Evolutionary conservation across 352 stramenopile genomes (phyloP).

Genomic region (Globisporangium iwayamae): DNA sequence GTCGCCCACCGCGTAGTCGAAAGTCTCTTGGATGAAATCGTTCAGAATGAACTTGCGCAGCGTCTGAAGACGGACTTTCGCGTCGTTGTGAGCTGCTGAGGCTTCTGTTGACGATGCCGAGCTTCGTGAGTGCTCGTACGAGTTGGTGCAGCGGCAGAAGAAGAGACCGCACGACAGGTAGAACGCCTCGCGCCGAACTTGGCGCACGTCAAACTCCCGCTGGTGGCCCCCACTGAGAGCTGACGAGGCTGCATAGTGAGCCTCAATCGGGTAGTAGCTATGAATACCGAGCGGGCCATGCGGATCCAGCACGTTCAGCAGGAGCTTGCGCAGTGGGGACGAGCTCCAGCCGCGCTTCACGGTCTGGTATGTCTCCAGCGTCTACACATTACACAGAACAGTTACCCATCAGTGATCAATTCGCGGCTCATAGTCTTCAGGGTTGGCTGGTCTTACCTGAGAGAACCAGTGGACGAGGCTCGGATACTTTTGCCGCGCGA

Average conservation of each 20-base stretch:
- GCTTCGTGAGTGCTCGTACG: conserved; percentile 53
- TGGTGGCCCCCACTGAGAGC: background rate
- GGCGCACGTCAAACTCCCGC: conserved; percentile 33
- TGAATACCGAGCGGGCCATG: conserved; percentile 76
- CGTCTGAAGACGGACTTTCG: conserved; percentile 19
- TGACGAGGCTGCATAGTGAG: background rate
- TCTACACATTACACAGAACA: conserved; percentile 28
- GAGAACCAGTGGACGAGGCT: conserved; percentile 82
- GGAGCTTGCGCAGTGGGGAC: conserved; percentile 63
- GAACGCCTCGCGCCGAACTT: conserved; percentile 69
- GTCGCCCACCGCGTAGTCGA: conserved; percentile 26
- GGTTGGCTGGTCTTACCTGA: conserved; percentile 38
- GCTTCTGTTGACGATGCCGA: background rate
- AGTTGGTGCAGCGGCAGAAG: conserved; percentile 52
- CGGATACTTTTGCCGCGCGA: conserved; percentile 78
- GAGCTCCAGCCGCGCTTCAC: conserved; percentile 50
- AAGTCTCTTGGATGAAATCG: conserved; percentile 51
- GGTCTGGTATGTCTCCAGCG: conserved; percentile 75
- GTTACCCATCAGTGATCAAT: too few relatives aligned
- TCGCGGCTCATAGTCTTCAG: background rate
- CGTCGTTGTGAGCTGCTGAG: conserved; percentile 8
- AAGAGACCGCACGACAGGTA: conserved; percentile 76
- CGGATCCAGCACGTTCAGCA: conserved; percentile 77
- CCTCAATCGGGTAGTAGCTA: conserved; percentile 74
- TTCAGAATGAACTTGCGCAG: conserved; percentile 62